Base-by-base conservation (phyloP, 768 basidiomycete species). In the Vararia minispora region DNA sequence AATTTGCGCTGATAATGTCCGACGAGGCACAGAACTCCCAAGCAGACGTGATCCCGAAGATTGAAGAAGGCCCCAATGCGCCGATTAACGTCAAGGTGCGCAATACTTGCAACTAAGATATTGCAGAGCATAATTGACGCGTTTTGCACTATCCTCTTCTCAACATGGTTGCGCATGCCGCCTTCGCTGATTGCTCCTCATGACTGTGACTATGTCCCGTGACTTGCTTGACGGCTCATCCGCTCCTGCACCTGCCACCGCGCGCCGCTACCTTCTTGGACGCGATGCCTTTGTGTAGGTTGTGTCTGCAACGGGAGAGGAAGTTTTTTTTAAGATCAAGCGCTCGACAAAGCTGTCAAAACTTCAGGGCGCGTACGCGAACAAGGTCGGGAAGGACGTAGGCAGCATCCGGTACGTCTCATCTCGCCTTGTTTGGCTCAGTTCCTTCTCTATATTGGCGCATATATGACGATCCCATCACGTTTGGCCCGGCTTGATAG, bases 281-380 rank as follows among this genome's bases (percentile, higher is more conserved):
- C 7, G n/a, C n/a, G n/a, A n/a, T n/a, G n/a, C n/a, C n/a, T n/a
- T n/a, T n/a, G n/a, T 41, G 21, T 48, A 89, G 86, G 86, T 89
- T 33, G 72, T 80, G 31, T 78, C 73, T 48, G 69, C 81, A 26
- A 57, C 63, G 10, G 87, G 86, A 41, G 86, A 91, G 24, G 89
- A 92, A 57, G 86, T 94, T 20, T 94, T 84, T 63, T 95, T 95
- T 73, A 94, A 95, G 72, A 92, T 95, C 64, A 95, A 92, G 65
- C 76, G 82, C 54, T 84, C 72, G 60, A 92, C 90, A 30, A 90
- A 83, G 66, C 62, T 95, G 50, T 84, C 77, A 69, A 95, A 94
- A 66, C 73, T 94, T 18, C 86, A 90, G 57, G 84, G 76, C 44
- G 90, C 90, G 30, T 95, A 95, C 60, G 90, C 90, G 39, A 76